These are phyloP conservation scores for Arthroderma sp. DNA, from an alignment of 2,329 filamentous ascomycete genomes.

Conservation along the genomic window DNA sequence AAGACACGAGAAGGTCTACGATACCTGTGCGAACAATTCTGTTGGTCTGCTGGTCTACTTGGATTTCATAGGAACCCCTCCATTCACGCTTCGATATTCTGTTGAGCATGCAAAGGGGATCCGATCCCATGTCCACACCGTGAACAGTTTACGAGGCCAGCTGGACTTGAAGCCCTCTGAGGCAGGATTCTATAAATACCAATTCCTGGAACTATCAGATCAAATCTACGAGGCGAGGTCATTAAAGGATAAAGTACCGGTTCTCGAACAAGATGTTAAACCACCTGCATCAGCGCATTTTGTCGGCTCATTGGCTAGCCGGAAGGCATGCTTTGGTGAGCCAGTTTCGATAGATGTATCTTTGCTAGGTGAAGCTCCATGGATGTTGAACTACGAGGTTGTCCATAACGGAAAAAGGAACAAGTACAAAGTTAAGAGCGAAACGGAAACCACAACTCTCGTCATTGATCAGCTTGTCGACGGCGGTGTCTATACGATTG, in stretches of 20 bases:
- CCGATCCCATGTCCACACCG: slow-evolving; percentile 39
- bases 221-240: slow-evolving; percentile 59
- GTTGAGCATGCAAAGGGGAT: slow-evolving; percentile 49
- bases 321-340: slow-evolving; percentile 69
- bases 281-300: slow-evolving; percentile 70
- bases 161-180: slow-evolving; percentile 68
- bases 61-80: slow-evolving; percentile 82
- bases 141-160: slow-evolving; percentile 66
- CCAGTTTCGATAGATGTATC: slow-evolving; percentile 59
- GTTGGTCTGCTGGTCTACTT: slow-evolving; percentile 81
- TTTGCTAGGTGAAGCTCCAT: slow-evolving; percentile 72
- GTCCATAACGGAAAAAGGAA: slow-evolving; percentile 77
- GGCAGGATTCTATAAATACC: slow-evolving; percentile 77
- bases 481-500: slow-evolving; percentile 81
- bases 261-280: slow-evolving; percentile 80
- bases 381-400: slow-evolving; percentile 81
- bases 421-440: slow-evolving; percentile 53
- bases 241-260: slow-evolving; percentile 47
- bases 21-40: slow-evolving; percentile 89
- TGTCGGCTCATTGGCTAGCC: slow-evolving; percentile 42
- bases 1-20: slow-evolving; percentile 66
- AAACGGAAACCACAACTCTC: slow-evolving; percentile 52
- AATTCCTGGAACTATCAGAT: slow-evolving; percentile 70
- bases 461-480: slow-evolving; percentile 59
- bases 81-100: slow-evolving; percentile 71